Base-by-base conservation (phyloP, 2,329 filamentous ascomycete species). In the Didymella glomerata region DNA sequence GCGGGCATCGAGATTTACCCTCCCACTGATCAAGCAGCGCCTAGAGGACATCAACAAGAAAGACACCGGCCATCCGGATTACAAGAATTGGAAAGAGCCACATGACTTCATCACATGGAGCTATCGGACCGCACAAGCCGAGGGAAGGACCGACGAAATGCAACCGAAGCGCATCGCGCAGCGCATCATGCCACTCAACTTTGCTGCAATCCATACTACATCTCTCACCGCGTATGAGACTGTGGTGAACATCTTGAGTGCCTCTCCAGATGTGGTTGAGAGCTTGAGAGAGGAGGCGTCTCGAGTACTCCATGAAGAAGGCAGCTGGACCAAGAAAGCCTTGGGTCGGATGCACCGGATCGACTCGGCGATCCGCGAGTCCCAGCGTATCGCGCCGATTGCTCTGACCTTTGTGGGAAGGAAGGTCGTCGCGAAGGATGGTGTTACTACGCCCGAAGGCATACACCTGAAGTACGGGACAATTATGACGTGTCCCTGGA, bases 91-190 rank as follows among this genome's bases (percentile, higher is more conserved):
- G 75, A 65, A 73, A 3, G 78, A 81, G 7, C 83, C 84, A 0
- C 84, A 86, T 47, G 85, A 87, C 72, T 85, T 83, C 64, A 74
- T 87, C 27, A 85, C 82, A 5, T 88, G 85, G 86, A 77, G 79
- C 45, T 84, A 87, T 55, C 79, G 81, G 16, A 78, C 82, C 24
- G 85, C 85, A 16, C 72, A 73, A 32, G 74, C 76, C 0, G 84
- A 86, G 52, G 76, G 76, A 6, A 69, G 72, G 16, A 36, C 22
- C 6, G 68, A 75, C 14, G 83, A 87, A 55, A 77, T 85, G 22
- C 73, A 82, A 24, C 79, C 84, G 0, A 67, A 75, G 2, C 77
- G 79, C 41, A 80, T 88, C 16, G 82, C 83, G 2, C 80, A 82
- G 60, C 78, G 83, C 14, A 70, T 87, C 5, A 73, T 88, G 34